These are phyloP conservation scores for Cystobasidium slooffiae DNA, from an alignment of 1,284 basidiomycete genomes.

Conservation along the genomic window DNA sequence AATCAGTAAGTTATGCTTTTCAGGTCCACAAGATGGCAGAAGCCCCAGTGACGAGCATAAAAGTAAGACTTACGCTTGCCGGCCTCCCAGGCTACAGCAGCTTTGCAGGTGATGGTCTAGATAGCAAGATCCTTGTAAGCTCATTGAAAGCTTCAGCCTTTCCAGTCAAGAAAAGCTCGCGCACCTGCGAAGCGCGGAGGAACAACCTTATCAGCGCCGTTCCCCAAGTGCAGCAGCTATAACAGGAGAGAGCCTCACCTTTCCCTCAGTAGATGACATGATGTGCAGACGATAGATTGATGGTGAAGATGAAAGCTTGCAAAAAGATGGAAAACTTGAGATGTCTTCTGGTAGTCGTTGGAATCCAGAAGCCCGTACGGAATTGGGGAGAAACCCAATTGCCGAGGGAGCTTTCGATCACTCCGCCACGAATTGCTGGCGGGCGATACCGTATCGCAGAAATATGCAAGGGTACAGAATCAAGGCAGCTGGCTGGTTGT, in stretches of 20 bases:
- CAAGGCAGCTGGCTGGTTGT: too few relatives aligned
- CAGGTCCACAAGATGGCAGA: neutral
- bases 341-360: neutral
- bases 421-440: neutral
- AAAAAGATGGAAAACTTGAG: neutral
- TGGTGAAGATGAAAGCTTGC: neutral
- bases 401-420: neutral
- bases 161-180: neutral
- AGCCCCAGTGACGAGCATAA: neutral
- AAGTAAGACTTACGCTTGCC: conserved; percentile 59
- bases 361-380: neutral
- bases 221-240: neutral
- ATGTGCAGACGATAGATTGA: neutral
- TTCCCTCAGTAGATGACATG: conserved; percentile 21
- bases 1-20: neutral
- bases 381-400: conserved; percentile 3
- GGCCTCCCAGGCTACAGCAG: conserved; percentile 79
- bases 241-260: neutral
- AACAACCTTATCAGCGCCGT: neutral
- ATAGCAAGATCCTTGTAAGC: neutral
- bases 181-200: neutral
- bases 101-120: conserved; percentile 79
- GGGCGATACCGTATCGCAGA: too few relatives aligned
- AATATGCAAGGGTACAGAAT: too few relatives aligned
- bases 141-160: neutral